Conservation (phyloP, 164 flowering plant genomes). For the Magnolia officinalis region DNA sequence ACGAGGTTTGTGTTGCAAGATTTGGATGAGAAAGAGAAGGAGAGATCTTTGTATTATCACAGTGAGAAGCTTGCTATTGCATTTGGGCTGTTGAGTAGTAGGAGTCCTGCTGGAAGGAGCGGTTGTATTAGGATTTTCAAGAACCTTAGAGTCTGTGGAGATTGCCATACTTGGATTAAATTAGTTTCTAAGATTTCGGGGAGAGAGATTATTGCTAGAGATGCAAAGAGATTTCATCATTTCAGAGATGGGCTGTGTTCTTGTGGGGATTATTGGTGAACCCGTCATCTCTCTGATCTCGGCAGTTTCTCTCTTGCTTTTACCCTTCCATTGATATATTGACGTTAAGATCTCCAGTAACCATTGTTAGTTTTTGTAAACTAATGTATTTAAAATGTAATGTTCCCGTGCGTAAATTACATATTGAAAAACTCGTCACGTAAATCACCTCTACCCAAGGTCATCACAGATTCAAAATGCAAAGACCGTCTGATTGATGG, state of each 20-base stretch:
- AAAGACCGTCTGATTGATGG: too few relatives aligned
- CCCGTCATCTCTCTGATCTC: background rate
- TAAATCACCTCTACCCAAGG: too few relatives aligned
- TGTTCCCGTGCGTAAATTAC: too few relatives aligned
- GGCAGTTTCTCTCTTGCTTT: too few relatives aligned
- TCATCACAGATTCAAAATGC: too few relatives aligned
- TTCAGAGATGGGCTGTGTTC: conserved; percentile 43
- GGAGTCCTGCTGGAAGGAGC: conserved; percentile 4
- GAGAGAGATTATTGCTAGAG: conserved; percentile 48
- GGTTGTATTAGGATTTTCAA: conserved; percentile 39
- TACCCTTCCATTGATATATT: too few relatives aligned
- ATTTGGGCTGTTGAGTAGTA: conserved; percentile 35
- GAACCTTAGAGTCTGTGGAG: conserved; percentile 58
- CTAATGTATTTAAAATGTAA: too few relatives aligned
- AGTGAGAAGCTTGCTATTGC: conserved; percentile 54
- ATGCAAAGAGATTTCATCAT: conserved; percentile 55
- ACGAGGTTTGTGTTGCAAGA: conserved; percentile 44
- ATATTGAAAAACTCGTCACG: too few relatives aligned
- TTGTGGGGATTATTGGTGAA: conserved; percentile 52
- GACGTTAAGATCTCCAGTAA: too few relatives aligned
- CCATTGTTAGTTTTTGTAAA: too few relatives aligned
- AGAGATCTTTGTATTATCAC: conserved; percentile 40
- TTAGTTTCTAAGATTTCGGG: conserved; percentile 30
- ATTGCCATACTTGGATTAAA: conserved; percentile 52
- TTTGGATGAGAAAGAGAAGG: conserved; percentile 37